Conservation (phyloP, 306 rosid species). For the Erythrophleum fordii region DNA sequence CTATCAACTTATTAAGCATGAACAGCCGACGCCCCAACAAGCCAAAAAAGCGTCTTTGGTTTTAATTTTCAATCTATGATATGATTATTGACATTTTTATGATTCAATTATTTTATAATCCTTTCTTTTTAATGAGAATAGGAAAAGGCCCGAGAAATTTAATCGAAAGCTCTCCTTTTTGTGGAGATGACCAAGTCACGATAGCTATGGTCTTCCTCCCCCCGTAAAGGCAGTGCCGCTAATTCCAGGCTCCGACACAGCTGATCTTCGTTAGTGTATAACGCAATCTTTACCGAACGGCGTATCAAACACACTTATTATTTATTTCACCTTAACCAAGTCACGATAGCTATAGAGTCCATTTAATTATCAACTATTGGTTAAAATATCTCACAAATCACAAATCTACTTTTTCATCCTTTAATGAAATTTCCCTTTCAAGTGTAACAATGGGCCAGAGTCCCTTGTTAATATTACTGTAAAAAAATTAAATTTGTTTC, state of each 20-base stretch:
- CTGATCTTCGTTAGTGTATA: not conserved
- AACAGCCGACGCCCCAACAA: not conserved
- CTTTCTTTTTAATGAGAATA: conserved; percentile 17
- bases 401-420: not conserved
- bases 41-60: conserved; percentile 2
- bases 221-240: conserved; percentile 7
- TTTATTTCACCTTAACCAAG: too few species aligned
- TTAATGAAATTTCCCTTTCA: not conserved
- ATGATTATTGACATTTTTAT: not conserved
- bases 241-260: conserved; percentile 37
- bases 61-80: not conserved
- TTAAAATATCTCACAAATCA: not conserved
- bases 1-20: too few species aligned
- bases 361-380: not conserved
- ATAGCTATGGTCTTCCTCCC: conserved; percentile 35
- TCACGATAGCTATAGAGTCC: not conserved
- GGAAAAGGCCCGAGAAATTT: conserved; percentile 23
- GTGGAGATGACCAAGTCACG: conserved; percentile 43
- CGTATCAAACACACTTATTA: conserved; percentile 1
- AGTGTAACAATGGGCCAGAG: not conserved
- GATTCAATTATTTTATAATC: not conserved
- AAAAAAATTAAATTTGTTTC: too few species aligned
- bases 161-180: conserved; percentile 34
- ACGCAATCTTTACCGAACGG: conserved; percentile 8
- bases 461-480: too few species aligned